phyloP scores from a whole-genome alignment of 2,329 filamentous ascomycete species.

The Bisporella sp. region DNA sequence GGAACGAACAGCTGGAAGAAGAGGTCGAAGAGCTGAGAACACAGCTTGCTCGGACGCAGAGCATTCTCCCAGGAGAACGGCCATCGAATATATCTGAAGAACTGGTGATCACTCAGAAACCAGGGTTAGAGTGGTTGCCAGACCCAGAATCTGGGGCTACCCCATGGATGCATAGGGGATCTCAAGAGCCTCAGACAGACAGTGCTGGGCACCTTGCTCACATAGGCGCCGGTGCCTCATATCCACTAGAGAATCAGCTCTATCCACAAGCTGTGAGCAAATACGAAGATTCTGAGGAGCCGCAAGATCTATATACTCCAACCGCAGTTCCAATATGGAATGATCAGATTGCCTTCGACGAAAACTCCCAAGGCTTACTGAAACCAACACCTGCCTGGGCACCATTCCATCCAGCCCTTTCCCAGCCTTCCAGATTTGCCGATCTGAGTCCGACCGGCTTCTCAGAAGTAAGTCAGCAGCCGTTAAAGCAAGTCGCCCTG shows the following conservation, averaged over 20 bases:
- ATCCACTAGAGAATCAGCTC: not conserved
- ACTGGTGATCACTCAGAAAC: slow-evolving; percentile 18
- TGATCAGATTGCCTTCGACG: slow-evolving; percentile 16
- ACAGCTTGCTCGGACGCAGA: slow-evolving; percentile 9
- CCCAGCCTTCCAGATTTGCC: slow-evolving; percentile 20
- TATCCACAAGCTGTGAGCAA: slow-evolving; percentile 8
- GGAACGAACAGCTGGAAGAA: slow-evolving; percentile 23
- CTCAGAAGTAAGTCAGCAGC: slow-evolving; percentile 11
- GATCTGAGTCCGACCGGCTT: slow-evolving; percentile 17
- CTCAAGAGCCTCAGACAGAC: not conserved
- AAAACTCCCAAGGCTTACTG: slow-evolving; percentile 10
- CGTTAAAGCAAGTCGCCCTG: not conserved
- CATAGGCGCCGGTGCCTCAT: not conserved
- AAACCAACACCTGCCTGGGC: slow-evolving; percentile 19
- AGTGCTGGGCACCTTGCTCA: not conserved
- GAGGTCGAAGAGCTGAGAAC: slow-evolving; percentile 22
- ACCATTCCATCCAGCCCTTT: slow-evolving; percentile 21
- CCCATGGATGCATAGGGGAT: not conserved
- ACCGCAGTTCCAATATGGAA: slow-evolving; percentile 20
- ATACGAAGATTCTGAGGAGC: slow-evolving; percentile 11
- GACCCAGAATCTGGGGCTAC: slow-evolving; percentile 2
- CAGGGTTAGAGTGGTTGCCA: slow-evolving; percentile 17
- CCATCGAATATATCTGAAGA: slow-evolving; percentile 16
- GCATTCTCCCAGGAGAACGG: not conserved
- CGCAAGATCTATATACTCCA: slow-evolving; percentile 15